Evolutionary conservation across 2,329 filamentous ascomycete species (phyloP), one percentile per base, ranked within the genome.

Genomic region (Penicillium sp.): DNA sequence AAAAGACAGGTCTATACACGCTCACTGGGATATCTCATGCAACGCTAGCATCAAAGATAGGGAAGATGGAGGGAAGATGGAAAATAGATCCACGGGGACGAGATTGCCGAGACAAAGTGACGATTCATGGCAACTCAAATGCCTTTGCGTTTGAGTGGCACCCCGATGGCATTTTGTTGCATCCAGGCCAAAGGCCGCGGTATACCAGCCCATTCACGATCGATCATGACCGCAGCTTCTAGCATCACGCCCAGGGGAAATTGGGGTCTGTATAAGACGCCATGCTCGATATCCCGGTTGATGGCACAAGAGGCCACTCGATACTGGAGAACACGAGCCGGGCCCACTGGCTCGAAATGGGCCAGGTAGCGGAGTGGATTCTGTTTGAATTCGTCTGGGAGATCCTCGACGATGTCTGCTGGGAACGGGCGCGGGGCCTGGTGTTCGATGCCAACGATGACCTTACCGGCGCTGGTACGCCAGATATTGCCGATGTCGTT

Each of bases 141-240:
- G 2, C 3, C 2, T 2, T 14, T 20, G 5, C n/a, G 20, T 20
- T 22, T 44, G 27, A 66, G 49, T 14, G 61, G 61, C n/a, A 71
- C 53, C 8, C 57, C 43, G 10, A 71, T 65, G 20, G 62, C 58
- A 44, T 69, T 64, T 31, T 67, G 51, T 36, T 68, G 46, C 45
- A 65, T 49, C 61, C 64, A 68, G 4, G 50, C 43, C 28, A 57
- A 50, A 2, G 63, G 56, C 24, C 57, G 54, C 6, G 62, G 61
- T 4, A 47, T 37, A 11, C 37, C 46, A 18, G 46, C 50, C 67
- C 67, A 70, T 42, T 62, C 54, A 3, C 34, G 31, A 45, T 73
- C 70, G 26, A 70, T 35, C 26, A 49, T 49, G 11, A 52, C 48
- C 7, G 70, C 70, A 7, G 66, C 61, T 39, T 66, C 59, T 27